Evolutionary conservation across 139 green algal genomes (phyloP).

Genomic region (Chlorella sorokiniana): DNA sequence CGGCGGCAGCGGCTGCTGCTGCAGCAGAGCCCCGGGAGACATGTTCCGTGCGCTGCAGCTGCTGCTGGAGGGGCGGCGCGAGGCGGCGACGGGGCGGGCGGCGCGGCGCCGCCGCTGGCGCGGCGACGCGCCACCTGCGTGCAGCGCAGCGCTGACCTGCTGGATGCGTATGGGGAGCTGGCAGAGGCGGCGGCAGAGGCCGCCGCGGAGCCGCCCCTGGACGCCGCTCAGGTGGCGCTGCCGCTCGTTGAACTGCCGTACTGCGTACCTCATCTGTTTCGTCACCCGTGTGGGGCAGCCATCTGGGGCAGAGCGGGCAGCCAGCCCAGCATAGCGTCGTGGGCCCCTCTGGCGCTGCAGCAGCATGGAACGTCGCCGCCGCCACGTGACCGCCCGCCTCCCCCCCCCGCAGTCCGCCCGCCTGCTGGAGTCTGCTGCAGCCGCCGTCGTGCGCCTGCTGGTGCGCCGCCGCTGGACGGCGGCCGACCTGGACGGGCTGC

Average conservation of each 20-base stretch:
- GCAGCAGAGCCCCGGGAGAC: background rate
- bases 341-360: too few species aligned
- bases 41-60: slow-evolving; percentile 47
- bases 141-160: slow-evolving; percentile 36
- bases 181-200: slow-evolving; percentile 6
- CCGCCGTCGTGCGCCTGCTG: slow-evolving; percentile 44
- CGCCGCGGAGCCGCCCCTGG: too few species aligned
- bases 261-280: too few species aligned
- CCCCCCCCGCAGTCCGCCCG: background rate
- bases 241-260: too few species aligned
- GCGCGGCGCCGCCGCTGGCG: slow-evolving; percentile 35
- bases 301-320: too few species aligned
- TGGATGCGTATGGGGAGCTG: slow-evolving; percentile 34
- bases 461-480: slow-evolving; percentile 60
- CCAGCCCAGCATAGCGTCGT: too few species aligned
- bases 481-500: slow-evolving; percentile 70
- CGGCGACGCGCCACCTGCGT: slow-evolving; percentile 21
- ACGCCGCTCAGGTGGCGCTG: slow-evolving; percentile 1
- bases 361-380: too few species aligned
- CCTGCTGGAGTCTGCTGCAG: slow-evolving; percentile 8
- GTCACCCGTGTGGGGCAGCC: too few species aligned
- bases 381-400: background rate
- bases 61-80: slow-evolving; percentile 22
- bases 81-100: too few species aligned
- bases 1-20: background rate